Percentiles rank a stretch among this genome's conserved stretches.
These are phyloP conservation scores for Pichia membranifaciens DNA, from an alignment of 805 yeast genomes.

Conservation along the genomic window DNA sequence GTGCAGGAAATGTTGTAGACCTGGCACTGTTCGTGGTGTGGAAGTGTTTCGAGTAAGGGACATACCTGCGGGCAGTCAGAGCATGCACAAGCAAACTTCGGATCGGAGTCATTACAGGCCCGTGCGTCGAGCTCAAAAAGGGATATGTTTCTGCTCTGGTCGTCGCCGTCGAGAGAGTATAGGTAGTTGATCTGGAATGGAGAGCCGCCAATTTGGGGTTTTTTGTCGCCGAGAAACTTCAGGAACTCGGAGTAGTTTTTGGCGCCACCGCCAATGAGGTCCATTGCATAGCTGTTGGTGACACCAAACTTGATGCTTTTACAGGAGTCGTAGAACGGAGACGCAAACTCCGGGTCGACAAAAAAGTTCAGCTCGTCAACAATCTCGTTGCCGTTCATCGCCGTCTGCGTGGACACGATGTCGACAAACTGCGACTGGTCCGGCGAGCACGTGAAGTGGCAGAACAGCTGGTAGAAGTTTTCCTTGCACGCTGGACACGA, in stretches of 20 bases:
- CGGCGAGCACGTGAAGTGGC: constrained; percentile 86
- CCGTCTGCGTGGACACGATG: constrained; percentile 47
- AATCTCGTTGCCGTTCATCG: constrained; percentile 46
- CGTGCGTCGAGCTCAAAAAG: constrained; percentile 27
- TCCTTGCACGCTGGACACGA: constrained; percentile 91
- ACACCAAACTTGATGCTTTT: constrained; percentile 87
- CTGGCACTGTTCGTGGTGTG: constrained; percentile 38
- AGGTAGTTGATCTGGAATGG: constrained; percentile 77
- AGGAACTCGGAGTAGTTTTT: constrained; percentile 62
- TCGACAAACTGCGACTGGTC: constrained; percentile 71
- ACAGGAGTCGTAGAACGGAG: constrained; percentile 72
- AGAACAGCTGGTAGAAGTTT: constrained; percentile 80
- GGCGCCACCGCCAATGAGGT: constrained; percentile 97
- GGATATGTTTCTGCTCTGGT: constrained; percentile 23
- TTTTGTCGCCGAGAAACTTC: constrained; percentile 89
- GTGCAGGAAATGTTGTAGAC: constrained; percentile 60
- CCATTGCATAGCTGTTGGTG: constrained; percentile 95
- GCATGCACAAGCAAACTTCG: constrained; percentile 72
- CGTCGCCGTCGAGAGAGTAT: constrained; percentile 36
- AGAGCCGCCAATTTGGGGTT: constrained; percentile 90
- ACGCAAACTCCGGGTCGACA: constrained; percentile 62
- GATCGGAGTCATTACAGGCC: constrained; percentile 53
- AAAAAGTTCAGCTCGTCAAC: constrained; percentile 68
- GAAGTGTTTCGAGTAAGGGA: constrained; percentile 54
- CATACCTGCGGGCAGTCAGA: constrained; percentile 82